Base-by-base conservation (phyloP, 2,329 filamentous ascomycete genomes). In the Colletotrichum agaves region DNA sequence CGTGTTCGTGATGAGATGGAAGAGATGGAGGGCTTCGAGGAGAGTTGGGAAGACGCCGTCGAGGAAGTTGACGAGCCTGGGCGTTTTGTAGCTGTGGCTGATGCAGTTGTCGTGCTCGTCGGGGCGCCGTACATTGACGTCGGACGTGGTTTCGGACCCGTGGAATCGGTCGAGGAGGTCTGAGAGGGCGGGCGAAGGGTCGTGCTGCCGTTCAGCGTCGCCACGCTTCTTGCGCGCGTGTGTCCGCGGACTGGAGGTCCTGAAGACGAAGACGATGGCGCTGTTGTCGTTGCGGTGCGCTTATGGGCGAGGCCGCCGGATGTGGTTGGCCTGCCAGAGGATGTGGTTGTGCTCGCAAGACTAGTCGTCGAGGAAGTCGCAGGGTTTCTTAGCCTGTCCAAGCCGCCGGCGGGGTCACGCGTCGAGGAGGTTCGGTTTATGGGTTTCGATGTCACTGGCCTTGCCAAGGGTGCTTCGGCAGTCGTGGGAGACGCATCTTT, bases 151-250 rank as follows among this genome's bases (percentile, higher is more conserved):
- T 41, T 50, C 15, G 57, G 57, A 0, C 61, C 52, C 7, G 72
- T 64, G 33, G 47, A 19, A 11, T 10, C 74, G 11, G 75, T 72
- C 12, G 72, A 72, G 12, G 76, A 75, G 43, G 75, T 71, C 10
- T 74, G 67, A 12, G 72, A 71, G n/a, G 78, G 72, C 4, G 81
- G 81, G 2, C 79, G 79, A 12, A 83, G 76, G 15, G 76, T 78
- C 0, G 81, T 81, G 4, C 77, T 76, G 33, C 76, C 59, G 12
- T 77, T 78, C 13, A 82, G 77, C 5, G 76, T 69, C 4, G 78
- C 78, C 4, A 78, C 79, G n/a, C 80, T 82, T 71, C 77, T 81
- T n/a, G 81, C 77, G 53, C 82, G 77, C 10, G 74, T 52, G 67
- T 83, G 81, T 15, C 74, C 74, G 11, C 61, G 12, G 47, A 27